These are phyloP conservation scores for Dendrocalamus sinicus DNA, from an alignment of 176 grass and related monocot species.

Conservation along the genomic window DNA sequence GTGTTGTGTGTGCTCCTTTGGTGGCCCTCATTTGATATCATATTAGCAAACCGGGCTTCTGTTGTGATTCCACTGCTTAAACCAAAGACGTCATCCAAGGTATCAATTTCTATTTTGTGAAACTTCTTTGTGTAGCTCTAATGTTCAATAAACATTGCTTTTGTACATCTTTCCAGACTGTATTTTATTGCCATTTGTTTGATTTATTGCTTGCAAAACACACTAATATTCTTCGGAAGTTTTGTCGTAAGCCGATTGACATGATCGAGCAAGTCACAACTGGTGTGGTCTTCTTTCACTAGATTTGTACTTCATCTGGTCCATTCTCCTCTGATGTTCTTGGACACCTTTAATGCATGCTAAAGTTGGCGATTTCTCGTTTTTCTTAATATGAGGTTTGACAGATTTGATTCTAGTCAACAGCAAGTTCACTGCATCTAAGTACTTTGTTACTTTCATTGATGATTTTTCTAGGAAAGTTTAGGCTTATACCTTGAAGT, in stretches of 20 bases:
- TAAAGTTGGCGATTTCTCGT: no score
- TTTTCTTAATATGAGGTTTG: no score
- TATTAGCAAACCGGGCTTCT: constrained; percentile 48
- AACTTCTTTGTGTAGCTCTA: not conserved
- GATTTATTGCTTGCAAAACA: constrained; percentile 65
- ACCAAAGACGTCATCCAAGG: constrained; percentile 46
- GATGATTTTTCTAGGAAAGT: constrained; percentile 16
- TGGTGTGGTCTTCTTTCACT: constrained; percentile 23
- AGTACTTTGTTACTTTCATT: constrained; percentile 31
- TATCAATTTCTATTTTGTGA: constrained; percentile 29
- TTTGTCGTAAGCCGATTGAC: constrained; percentile 53
- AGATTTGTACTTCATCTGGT: constrained; percentile 3
- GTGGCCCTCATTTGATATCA: constrained; percentile 51
- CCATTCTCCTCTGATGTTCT: not conserved
- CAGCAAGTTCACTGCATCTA: no score
- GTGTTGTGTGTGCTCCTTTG: constrained; percentile 45
- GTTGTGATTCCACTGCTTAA: constrained; percentile 60
- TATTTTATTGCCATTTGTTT: constrained; percentile 68
- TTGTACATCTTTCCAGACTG: constrained; percentile 45
- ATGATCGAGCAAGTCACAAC: constrained; percentile 56
- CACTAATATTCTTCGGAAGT: constrained; percentile 48
- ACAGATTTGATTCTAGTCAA: no score
- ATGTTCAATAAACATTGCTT: not conserved
- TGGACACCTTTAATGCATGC: not conserved
- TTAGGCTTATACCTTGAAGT: not conserved